phyloP scores from a whole-genome alignment of 1,284 basidiomycete species.

The Kwoniella shivajii region DNA sequence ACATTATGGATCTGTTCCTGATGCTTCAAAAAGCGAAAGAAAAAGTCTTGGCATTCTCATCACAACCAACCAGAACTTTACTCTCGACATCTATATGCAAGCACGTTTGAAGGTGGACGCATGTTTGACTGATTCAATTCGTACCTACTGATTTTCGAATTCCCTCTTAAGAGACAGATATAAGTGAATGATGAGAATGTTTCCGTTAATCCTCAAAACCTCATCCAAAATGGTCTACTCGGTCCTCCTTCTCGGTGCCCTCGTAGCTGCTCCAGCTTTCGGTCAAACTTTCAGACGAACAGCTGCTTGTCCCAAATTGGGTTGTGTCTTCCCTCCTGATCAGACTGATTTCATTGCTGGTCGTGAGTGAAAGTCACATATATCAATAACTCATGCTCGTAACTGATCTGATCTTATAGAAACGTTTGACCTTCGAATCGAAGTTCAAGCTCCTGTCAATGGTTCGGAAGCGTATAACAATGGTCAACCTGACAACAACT shows the following conservation, averaged over 20 bases:
- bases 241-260: conserved; percentile 18
- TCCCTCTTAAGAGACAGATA: too few species aligned
- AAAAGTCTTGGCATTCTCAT: background rate
- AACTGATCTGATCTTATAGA: conserved; percentile 19
- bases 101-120: conserved; percentile 1
- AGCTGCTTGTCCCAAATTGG: conserved; percentile 51
- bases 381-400: conserved; percentile 7
- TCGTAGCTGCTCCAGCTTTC: conserved; percentile 27
- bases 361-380: conserved; percentile 22
- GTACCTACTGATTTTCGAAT: too few species aligned
- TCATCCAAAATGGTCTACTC: conserved; percentile 25
- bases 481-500: conserved; percentile 45
- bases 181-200: background rate
- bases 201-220: conserved; percentile 7
- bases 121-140: too few species aligned
- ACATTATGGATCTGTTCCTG: background rate
- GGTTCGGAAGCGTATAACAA: conserved; percentile 53
- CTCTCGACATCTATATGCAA: background rate
- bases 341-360: conserved; percentile 49
- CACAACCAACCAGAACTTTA: conserved; percentile 6
- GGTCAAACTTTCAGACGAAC: conserved; percentile 53
- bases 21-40: background rate
- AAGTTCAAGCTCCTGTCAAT: conserved; percentile 56
- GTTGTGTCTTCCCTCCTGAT: conserved; percentile 52
- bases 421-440: conserved; percentile 48